Percentiles rank a stretch among this genome's conserved stretches.
These are phyloP conservation scores for Scheffersomyces quercinus DNA, from an alignment of 1,139 yeast genomes.

Conservation along the genomic window DNA sequence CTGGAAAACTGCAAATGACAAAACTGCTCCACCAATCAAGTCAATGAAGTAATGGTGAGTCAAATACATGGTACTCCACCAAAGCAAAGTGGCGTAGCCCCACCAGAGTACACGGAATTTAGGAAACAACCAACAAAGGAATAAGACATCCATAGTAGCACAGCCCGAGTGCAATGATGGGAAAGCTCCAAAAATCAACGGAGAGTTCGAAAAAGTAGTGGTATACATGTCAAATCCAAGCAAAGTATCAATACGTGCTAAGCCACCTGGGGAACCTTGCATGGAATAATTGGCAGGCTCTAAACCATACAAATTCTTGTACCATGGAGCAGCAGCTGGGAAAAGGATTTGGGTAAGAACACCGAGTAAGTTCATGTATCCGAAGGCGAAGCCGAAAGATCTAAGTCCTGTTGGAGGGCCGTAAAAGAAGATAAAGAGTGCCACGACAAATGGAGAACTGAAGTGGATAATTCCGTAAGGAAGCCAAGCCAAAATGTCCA, in stretches of 20 bases:
- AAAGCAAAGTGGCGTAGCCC: conserved; percentile 81
- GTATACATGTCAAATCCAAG: conserved; percentile 86
- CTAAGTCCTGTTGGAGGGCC: conserved; percentile 91
- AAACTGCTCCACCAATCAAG: conserved; percentile 83
- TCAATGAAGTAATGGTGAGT: conserved; percentile 96
- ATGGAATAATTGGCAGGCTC: conserved; percentile 89
- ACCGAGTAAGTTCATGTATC: conserved; percentile 92
- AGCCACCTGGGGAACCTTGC: conserved; percentile 96
- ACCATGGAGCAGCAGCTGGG: conserved; percentile 99
- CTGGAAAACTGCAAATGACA: conserved; percentile 70
- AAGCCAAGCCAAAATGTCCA: conserved; percentile 90
- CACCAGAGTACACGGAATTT: conserved; percentile 61
- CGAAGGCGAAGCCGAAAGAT: conserved; percentile 91
- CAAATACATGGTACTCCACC: conserved; percentile 98
- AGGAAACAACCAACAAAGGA: conserved; percentile 82
- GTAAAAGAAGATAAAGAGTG: conserved; percentile 75
- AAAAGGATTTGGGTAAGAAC: conserved; percentile 77
- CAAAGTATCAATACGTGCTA: conserved; percentile 80
- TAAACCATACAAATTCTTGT: conserved; percentile 80
- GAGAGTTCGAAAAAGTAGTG: conserved; percentile 82
- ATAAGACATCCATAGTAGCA: conserved; percentile 90
- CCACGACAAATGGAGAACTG: conserved; percentile 85
- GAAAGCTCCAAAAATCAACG: conserved; percentile 96
- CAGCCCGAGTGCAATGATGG: conserved; percentile 95
- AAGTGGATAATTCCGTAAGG: conserved; percentile 95